These are phyloP conservation scores for Hypericum perforatum DNA, from an alignment of 345 rosid genomes.

Conservation along the genomic window DNA sequence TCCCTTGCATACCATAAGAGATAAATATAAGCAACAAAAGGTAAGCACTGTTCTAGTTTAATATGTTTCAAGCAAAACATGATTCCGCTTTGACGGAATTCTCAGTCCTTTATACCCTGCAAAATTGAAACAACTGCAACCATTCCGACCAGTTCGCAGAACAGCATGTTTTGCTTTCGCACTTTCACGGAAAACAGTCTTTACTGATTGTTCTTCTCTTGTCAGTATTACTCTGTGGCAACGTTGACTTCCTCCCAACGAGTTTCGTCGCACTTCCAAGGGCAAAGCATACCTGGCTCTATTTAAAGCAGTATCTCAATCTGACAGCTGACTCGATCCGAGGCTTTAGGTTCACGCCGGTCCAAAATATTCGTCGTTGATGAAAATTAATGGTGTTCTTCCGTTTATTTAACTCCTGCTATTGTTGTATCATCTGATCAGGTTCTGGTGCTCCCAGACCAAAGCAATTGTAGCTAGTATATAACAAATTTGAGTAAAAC, in stretches of 20 bases:
- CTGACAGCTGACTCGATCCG: constrained; percentile 1
- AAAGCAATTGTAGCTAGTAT: constrained; percentile 16
- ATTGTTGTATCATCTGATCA: too few species aligned
- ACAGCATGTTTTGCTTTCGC: not conserved
- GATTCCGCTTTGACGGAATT: not conserved
- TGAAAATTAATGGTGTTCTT: too few species aligned
- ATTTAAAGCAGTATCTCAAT: constrained; percentile 6
- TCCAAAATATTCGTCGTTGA: not conserved
- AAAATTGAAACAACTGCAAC: too few species aligned
- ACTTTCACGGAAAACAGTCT: not conserved
- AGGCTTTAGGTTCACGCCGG: constrained; percentile 9
- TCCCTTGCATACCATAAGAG: constrained; percentile 54
- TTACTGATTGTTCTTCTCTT: constrained; percentile 6
- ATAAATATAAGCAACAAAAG: constrained; percentile 69
- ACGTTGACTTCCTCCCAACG: constrained; percentile 44
- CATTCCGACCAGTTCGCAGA: too few species aligned
- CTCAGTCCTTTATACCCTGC: too few species aligned
- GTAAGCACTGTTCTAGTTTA: constrained; percentile 22
- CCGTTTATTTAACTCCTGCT: too few species aligned
- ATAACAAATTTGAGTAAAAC: constrained; percentile 15
- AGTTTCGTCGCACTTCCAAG: constrained; percentile 46
- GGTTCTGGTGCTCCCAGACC: constrained; percentile 14
- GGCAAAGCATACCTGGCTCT: constrained; percentile 26
- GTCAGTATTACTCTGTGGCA: constrained; percentile 79
- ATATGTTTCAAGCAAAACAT: not conserved